These are phyloP conservation scores for Ophiostoma ulmi DNA, from an alignment of 2,329 filamentous ascomycete genomes.

Conservation along the genomic window DNA sequence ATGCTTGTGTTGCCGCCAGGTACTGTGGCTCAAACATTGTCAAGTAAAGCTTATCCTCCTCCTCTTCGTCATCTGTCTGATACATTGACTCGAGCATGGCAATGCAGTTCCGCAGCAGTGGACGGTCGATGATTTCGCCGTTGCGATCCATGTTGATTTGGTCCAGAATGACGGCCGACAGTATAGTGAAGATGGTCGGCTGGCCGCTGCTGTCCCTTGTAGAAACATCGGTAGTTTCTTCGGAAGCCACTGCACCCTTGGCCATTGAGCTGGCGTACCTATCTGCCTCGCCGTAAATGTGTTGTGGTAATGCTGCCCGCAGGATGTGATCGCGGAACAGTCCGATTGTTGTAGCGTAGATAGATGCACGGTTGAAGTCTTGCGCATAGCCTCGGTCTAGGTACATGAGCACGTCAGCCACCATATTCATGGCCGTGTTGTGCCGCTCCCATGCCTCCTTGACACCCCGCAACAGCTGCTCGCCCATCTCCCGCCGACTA, in stretches of 20 bases:
- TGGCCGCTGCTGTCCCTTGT: slow-evolving; percentile 28
- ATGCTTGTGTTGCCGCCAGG: slow-evolving; percentile 61
- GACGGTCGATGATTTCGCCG: slow-evolving; percentile 81
- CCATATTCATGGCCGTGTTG: slow-evolving; percentile 89
- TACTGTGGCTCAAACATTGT: slow-evolving; percentile 78
- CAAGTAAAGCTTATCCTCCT: slow-evolving; percentile 76
- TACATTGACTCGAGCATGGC: slow-evolving; percentile 89
- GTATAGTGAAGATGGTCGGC: slow-evolving; percentile 60
- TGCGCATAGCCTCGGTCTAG: slow-evolving; percentile 81
- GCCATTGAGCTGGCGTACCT: slow-evolving; percentile 12
- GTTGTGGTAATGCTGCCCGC: slow-evolving; percentile 41
- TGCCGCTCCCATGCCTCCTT: slow-evolving; percentile 83
- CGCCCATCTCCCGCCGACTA: slow-evolving; percentile 73
- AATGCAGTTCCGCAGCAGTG: slow-evolving; percentile 73
- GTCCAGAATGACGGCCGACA: slow-evolving; percentile 79
- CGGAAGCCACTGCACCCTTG: neutral
- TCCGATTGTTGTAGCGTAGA: slow-evolving; percentile 79
- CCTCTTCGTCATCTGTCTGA: slow-evolving; percentile 70
- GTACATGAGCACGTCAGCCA: slow-evolving; percentile 72
- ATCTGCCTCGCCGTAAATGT: slow-evolving; percentile 18
- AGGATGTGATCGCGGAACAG: slow-evolving; percentile 85
- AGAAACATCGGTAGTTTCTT: neutral
- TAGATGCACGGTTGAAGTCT: slow-evolving; percentile 65
- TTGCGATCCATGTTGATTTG: slow-evolving; percentile 89
- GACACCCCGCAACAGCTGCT: slow-evolving; percentile 72